phyloP scores from a whole-genome alignment of 2,329 filamentous ascomycete species.

The Ophiostoma sp. region DNA sequence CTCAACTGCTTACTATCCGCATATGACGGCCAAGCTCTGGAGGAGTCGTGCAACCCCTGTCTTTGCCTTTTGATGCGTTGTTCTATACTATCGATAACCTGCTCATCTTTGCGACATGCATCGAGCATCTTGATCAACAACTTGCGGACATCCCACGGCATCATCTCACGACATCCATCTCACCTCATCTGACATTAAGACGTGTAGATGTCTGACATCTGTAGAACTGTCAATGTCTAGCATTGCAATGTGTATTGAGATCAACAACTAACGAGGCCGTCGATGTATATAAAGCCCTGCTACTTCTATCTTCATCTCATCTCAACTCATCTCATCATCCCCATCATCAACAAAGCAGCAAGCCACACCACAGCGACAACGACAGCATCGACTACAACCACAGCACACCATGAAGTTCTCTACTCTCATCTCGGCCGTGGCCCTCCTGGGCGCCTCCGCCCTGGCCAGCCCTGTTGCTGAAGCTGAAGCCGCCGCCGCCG shows the following conservation, averaged over 20 bases:
- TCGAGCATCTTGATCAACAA: not conserved
- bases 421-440: not conserved
- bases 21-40: no score
- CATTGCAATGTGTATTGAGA: no score
- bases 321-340: not conserved
- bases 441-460: not conserved
- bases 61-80: no score
- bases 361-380: not conserved
- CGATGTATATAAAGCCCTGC: not conserved
- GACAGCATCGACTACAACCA: not conserved
- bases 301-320: not conserved
- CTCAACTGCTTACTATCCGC: no score
- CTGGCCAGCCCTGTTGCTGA: not conserved
- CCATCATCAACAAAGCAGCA: not conserved
- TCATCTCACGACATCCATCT: not conserved
- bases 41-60: no score
- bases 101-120: not conserved
- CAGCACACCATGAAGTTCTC: conserved; percentile 4
- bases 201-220: not conserved
- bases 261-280: no score
- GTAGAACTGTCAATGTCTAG: not conserved
- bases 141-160: no score
- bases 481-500: not conserved
- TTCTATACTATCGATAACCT: not conserved
- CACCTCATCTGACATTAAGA: not conserved